Conservation (phyloP, 768 basidiomycete genomes). For the Lactarius sp. region DNA sequence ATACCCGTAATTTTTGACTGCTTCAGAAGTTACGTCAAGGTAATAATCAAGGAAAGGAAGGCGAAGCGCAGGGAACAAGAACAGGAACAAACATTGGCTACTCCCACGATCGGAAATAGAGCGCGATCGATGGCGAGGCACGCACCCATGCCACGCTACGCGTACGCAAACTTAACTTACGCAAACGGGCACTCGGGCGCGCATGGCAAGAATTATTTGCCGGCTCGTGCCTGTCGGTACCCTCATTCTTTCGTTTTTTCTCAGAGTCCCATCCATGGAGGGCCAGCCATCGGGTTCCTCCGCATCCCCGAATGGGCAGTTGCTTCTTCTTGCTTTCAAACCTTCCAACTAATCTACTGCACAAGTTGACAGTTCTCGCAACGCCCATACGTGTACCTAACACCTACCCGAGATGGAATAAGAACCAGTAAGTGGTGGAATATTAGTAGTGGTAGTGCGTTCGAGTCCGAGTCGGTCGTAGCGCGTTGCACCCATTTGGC, state of each 20-base stretch:
- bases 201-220: background rate
- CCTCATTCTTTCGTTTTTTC: too few relatives aligned
- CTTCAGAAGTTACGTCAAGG: background rate
- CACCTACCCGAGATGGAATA: too few relatives aligned
- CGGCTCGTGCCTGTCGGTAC: background rate
- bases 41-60: background rate
- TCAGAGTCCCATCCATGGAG: too few relatives aligned
- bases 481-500: too few relatives aligned
- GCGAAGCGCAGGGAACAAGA: background rate
- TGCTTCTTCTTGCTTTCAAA: background rate
- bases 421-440: too few relatives aligned
- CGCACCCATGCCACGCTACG: background rate
- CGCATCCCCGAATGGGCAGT: background rate
- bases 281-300: background rate
- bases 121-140: slow-evolving; percentile 14
- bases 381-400: too few relatives aligned
- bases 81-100: background rate
- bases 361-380: background rate
- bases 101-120: slow-evolving; percentile 10
- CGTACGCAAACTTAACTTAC: background rate
- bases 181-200: background rate
- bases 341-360: background rate
- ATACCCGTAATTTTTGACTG: background rate
- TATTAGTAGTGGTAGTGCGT: too few relatives aligned
- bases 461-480: too few relatives aligned